Base-by-base conservation (phyloP, 768 basidiomycete genomes). In the Cystofilobasidium bisporidii region DNA sequence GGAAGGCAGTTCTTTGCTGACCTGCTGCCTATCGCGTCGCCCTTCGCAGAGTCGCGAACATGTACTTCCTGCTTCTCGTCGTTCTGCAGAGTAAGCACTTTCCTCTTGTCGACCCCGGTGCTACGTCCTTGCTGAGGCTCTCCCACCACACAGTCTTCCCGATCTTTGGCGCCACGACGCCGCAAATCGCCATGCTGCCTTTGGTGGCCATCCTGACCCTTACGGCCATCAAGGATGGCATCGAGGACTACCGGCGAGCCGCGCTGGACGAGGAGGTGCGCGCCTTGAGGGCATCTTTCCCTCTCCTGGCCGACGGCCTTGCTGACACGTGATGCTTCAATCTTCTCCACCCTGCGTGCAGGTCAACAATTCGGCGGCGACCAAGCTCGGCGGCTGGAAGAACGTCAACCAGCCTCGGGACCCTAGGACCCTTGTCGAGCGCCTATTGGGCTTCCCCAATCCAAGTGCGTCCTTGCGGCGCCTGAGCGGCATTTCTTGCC, bases 221-320 rank as follows among this genome's bases (percentile, higher is more conserved):
- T 60, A 97, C 94, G 20, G 93, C 87, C 3, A 83, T 96, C 80
- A 99, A 97, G 78, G 94, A 99, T 75, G 94, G 87, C 10, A 80
- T 97, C 40, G 94, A 98, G 78, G 94, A 99, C 78, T 93, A 90
- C 75, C 85, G 93, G n/a, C 86, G 94, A 61, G 87, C 87, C 14
- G 72, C 78, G 12, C 81, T 93, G 47, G 94, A 99, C 75, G 88
- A 96, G 69, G 86, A 91, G 73, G 64, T 65, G 10, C 17, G 57
- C 15, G 36, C 32, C 1, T 15, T n/a, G n/a, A n/a, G n/a, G 1
- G 18, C 24, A 32, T 12, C 38, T n/a, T 18, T 22, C 24, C 24
- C 4, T n/a, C 43, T 6, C 11, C 22, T 14, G 28, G 12, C 2
- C 40, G 6, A 8, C 40, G 22, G n/a, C 32, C 41, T 30, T 12